These are phyloP conservation scores for Astrothelium macrocarpum DNA, from an alignment of 495 filamentous ascomycete genomes.

Conservation along the genomic window DNA sequence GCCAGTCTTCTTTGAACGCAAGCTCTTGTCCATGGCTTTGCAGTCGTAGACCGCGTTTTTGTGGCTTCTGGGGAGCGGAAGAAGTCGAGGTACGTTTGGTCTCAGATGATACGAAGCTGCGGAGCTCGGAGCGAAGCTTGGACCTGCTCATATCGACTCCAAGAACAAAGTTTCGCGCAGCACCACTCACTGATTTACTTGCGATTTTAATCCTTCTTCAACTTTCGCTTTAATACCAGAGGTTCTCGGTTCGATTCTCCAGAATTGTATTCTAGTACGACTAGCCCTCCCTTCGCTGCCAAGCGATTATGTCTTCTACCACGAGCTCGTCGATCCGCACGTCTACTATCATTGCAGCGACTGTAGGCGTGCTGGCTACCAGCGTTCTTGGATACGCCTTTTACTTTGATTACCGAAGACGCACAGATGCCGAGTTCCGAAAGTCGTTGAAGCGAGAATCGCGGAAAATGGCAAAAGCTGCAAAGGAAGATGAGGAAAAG, in stretches of 20 bases:
- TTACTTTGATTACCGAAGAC: constrained; percentile 92
- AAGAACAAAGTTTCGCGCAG: background rate
- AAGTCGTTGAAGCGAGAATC: constrained; percentile 75
- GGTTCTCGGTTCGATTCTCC: background rate
- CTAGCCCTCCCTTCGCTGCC: background rate
- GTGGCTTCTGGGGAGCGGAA: background rate
- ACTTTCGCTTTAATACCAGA: background rate
- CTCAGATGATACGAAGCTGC: constrained; percentile 2
- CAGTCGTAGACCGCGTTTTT: background rate
- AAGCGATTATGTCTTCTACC: constrained; percentile 18
- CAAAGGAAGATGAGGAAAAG: constrained; percentile 67
- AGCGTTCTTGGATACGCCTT: constrained; percentile 71
- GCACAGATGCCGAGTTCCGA: constrained; percentile 77
- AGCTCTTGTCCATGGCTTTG: background rate
- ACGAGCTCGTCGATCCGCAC: constrained; percentile 49
- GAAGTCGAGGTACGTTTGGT: background rate
- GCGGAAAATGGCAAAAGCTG: constrained; percentile 59
- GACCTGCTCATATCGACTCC: background rate
- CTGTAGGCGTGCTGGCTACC: constrained; percentile 62
- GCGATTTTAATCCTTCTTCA: background rate
- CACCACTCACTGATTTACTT: background rate
- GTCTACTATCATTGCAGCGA: constrained; percentile 62
- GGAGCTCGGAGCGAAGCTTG: constrained; percentile 2
- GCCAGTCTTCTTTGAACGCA: background rate
- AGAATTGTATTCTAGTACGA: background rate